These are phyloP conservation scores for Rhodotorula sp. DNA, from an alignment of 1,284 basidiomycete genomes.

Conservation along the genomic window DNA sequence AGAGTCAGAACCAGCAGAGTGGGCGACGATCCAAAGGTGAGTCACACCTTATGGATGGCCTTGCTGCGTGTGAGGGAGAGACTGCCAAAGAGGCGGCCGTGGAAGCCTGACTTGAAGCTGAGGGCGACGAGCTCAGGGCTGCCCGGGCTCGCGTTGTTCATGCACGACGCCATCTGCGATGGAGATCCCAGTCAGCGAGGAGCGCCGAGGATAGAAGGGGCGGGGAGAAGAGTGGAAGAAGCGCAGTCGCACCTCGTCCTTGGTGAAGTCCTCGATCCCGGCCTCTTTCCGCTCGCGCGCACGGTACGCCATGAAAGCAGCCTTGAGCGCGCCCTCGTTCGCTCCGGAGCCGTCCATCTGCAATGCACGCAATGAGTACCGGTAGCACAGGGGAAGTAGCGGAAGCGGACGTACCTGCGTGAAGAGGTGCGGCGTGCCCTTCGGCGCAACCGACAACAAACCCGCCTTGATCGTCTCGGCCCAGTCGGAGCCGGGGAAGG, in stretches of 20 bases:
- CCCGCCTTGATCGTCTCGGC: slow-evolving; percentile 54
- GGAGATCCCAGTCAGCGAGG: slow-evolving; percentile 20
- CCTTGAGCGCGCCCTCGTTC: slow-evolving; percentile 58
- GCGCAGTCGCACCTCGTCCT: slow-evolving; percentile 42
- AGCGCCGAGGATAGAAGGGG: too few species aligned
- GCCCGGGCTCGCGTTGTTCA: slow-evolving; percentile 58
- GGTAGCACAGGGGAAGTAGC: too few species aligned
- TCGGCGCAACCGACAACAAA: slow-evolving; percentile 56
- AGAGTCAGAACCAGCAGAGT: background rate
- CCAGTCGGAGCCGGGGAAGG: slow-evolving; percentile 58
- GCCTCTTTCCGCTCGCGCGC: slow-evolving; percentile 48
- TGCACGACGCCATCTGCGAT: slow-evolving; percentile 52
- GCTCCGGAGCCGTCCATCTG: slow-evolving; percentile 49
- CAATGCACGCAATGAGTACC: background rate
- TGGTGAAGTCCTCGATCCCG: slow-evolving; percentile 42
- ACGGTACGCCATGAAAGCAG: slow-evolving; percentile 57
- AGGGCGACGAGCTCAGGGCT: slow-evolving; percentile 57
- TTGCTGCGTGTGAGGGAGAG: slow-evolving; percentile 56
- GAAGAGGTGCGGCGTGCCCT: slow-evolving; percentile 53
- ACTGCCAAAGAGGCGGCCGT: slow-evolving; percentile 57
- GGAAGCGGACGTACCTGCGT: background rate
- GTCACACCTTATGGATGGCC: slow-evolving; percentile 54
- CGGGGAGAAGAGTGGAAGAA: too few species aligned
- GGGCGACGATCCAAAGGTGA: slow-evolving; percentile 9
- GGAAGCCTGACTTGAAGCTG: slow-evolving; percentile 58